Evolutionary conservation across 2,329 filamentous ascomycete species (phyloP).

Genomic region (Emergomyces africanus): DNA sequence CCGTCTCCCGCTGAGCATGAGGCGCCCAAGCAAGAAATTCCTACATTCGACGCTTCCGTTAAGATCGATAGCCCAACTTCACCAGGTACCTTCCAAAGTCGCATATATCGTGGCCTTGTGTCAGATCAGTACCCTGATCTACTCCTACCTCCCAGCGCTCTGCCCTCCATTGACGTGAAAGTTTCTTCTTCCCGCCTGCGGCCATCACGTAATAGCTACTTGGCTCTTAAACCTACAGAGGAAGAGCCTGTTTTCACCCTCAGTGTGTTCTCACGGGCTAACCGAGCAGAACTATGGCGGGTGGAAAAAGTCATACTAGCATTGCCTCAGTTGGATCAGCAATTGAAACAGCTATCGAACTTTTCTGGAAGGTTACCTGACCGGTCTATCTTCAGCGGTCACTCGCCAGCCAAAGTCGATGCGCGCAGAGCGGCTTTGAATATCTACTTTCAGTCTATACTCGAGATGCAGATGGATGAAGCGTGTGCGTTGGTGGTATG

Average conservation of each 20-base stretch:
- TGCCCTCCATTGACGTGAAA: conserved; percentile 72
- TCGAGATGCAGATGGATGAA: conserved; percentile 72
- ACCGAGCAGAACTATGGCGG: conserved; percentile 73
- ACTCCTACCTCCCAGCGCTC: conserved; percentile 72
- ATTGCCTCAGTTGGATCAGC: conserved; percentile 67
- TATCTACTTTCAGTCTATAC: conserved; percentile 68
- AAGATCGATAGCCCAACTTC: conserved; percentile 22
- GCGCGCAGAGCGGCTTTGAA: conserved; percentile 70
- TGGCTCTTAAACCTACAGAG: conserved; percentile 66
- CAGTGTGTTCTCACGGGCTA: conserved; percentile 60
- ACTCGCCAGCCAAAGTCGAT: conserved; percentile 88
- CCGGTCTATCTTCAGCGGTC: conserved; percentile 72
- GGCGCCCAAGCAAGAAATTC: conserved; percentile 13
- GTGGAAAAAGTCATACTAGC: conserved; percentile 84
- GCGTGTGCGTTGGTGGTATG: conserved; percentile 68
- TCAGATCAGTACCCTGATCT: conserved; percentile 81
- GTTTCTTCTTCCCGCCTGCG: conserved; percentile 93
- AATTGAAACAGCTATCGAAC: conserved; percentile 55
- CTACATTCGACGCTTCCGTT: conserved; percentile 26
- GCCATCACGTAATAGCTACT: conserved; percentile 73
- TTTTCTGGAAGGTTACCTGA: conserved; percentile 66
- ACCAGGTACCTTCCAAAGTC: conserved; percentile 24
- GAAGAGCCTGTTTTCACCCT: conserved; percentile 92
- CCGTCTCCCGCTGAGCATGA: conserved; percentile 13
- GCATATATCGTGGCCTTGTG: conserved; percentile 63